Evolutionary conservation across 495 filamentous ascomycete genomes (phyloP).

Genomic region (Aspergillus steynii): DNA sequence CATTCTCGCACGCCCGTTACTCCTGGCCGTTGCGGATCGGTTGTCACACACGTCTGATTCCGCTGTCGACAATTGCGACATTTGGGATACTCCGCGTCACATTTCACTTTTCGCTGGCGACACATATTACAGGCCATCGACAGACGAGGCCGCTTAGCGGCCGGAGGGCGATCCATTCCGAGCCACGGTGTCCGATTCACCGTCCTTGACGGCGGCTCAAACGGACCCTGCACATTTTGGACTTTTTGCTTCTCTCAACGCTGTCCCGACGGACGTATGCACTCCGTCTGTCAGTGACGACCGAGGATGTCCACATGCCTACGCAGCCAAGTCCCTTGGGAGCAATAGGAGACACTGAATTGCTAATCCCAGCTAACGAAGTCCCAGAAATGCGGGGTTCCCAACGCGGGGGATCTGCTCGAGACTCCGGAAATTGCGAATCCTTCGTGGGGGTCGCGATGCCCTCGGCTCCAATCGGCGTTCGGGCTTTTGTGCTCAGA

Average conservation of each 20-base stretch:
- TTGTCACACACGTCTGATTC: conserved; percentile 17
- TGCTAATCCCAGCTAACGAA: too few species aligned
- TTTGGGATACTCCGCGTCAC: conserved; percentile 18
- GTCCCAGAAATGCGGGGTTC: conserved; percentile 6
- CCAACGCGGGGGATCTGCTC: conserved; percentile 6
- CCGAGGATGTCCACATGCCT: too few species aligned
- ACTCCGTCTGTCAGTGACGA: too few species aligned
- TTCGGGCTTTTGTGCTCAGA: too few species aligned
- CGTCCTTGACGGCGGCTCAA: background rate
- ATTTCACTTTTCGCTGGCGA: conserved; percentile 20
- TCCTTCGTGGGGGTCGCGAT: too few species aligned
- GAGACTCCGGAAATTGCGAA: background rate
- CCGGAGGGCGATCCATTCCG: conserved; percentile 14
- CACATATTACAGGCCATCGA: conserved; percentile 21
- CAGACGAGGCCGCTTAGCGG: conserved; percentile 15
- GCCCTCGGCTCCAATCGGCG: too few species aligned
- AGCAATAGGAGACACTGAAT: too few species aligned
- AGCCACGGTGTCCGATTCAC: background rate
- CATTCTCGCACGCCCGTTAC: conserved; percentile 15
- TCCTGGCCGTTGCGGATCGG: conserved; percentile 18
- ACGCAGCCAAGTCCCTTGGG: too few species aligned
- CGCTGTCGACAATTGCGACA: conserved; percentile 17
- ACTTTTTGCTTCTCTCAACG: too few species aligned
- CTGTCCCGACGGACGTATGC: too few species aligned
- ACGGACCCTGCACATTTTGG: background rate